phyloP scores from a whole-genome alignment of 495 filamentous ascomycete genomes.

The Trypethelium eluteriae region DNA sequence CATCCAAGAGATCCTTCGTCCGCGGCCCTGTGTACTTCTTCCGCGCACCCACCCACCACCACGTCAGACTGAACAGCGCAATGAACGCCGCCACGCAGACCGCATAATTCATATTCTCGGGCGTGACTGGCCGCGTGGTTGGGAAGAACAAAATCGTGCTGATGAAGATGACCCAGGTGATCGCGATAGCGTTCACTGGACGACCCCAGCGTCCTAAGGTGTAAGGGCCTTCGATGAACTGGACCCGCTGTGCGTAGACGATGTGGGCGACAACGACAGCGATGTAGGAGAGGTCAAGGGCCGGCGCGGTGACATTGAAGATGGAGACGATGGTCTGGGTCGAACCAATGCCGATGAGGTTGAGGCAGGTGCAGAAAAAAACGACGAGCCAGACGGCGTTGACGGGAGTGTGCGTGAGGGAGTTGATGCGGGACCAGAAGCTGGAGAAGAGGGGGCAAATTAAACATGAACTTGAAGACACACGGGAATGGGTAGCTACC shows the following conservation, averaged over 20 bases:
- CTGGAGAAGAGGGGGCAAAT: constrained; percentile 24
- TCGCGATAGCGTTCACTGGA: constrained; percentile 51
- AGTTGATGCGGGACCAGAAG: constrained; percentile 53
- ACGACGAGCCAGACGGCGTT: constrained; percentile 69
- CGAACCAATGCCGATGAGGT: constrained; percentile 60
- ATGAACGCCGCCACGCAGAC: constrained; percentile 58
- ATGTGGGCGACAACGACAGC: constrained; percentile 60
- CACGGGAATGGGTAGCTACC: constrained; percentile 29
- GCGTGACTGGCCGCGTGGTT: constrained; percentile 51
- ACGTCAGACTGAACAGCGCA: constrained; percentile 51
- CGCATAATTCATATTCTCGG: constrained; percentile 65
- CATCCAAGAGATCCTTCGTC: constrained; percentile 26
- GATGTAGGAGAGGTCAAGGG: constrained; percentile 60
- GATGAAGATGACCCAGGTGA: constrained; percentile 62
- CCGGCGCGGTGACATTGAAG: constrained; percentile 64
- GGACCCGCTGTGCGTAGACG: constrained; percentile 50
- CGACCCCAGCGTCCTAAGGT: constrained; percentile 55
- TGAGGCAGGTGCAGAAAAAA: constrained; percentile 51
- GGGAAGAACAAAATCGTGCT: constrained; percentile 63
- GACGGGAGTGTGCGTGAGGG: constrained; percentile 53
- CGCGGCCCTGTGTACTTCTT: constrained; percentile 26
- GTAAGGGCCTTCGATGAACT: constrained; percentile 58
- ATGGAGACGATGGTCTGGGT: constrained; percentile 62
- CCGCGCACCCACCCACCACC: constrained; percentile 58
- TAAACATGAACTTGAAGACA: constrained; percentile 1